Evolutionary conservation across 805 yeast species (phyloP), one percentile per base, ranked within the genome.

Genomic region (Candida jianshihensis): DNA sequence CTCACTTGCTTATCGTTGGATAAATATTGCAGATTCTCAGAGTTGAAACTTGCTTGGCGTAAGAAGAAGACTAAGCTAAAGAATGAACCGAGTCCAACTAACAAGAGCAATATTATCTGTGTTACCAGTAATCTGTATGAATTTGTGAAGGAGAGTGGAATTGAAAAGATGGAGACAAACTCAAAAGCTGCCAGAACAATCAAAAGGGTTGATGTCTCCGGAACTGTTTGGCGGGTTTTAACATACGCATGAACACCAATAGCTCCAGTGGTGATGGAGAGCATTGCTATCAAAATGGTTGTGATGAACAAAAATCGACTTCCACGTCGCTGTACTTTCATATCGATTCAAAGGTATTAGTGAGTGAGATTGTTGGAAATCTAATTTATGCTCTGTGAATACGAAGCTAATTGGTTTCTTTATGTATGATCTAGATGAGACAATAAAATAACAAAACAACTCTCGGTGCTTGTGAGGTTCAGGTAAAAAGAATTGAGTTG

Each of bases 11-110:
- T 4, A 18, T 29, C 24, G 13, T 11, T 5, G 13, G 5, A 11
- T 7, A 24, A 11, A 24, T 7, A 6, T n/a, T 24, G n/a, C 13
- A 24, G 13, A 24, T 24, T 11, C n/a, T 24, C 13, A n/a, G 13
- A 9, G n/a, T 7, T 7, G n/a, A n/a, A n/a, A n/a, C 13, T 24
- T 7, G 22, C 28, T 4, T 30, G 27, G 13, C 36, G 13, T 30
- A 36, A 36, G 30, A 49, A 21, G 11, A 38, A 34, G 13, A 43
- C 38, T 36, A 52, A 48, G 14, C 56, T 53, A 46, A 54, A 54
- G 30, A 51, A 34, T 16, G 49, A 39, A 3, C 41, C 15, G 1
- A 38, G 11, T 8, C 44, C 19, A 9, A 52, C 43, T 7, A 38
- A 7, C 4, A 17, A 7, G 12, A 35, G 16, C 19, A 42, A 12